phyloP scores from a whole-genome alignment of 495 filamentous ascomycete species.

The Tirmania nivea region DNA sequence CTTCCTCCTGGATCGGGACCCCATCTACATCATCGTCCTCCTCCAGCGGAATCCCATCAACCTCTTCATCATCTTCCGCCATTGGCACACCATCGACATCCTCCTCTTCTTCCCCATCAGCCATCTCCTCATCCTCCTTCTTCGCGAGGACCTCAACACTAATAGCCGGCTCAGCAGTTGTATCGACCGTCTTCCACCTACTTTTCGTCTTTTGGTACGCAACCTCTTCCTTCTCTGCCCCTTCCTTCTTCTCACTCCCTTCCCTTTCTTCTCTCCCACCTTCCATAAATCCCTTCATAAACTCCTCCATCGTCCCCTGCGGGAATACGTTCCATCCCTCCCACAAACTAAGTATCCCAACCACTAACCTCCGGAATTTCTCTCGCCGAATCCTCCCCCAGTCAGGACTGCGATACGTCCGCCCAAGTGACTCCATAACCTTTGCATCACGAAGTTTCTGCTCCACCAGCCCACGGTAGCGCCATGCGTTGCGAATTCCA shows the following conservation, averaged over 20 bases:
- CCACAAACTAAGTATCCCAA: slow-evolving; percentile 54
- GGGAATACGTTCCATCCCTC: slow-evolving; percentile 29
- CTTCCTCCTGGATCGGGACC: slow-evolving; percentile 26
- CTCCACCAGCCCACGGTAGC: slow-evolving; percentile 76
- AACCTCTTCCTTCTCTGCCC: slow-evolving; percentile 13
- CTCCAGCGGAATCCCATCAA: slow-evolving; percentile 11
- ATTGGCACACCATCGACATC: slow-evolving; percentile 34
- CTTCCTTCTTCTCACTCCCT: slow-evolving; percentile 9
- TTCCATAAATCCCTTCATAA: slow-evolving; percentile 17
- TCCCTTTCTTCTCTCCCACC: slow-evolving; percentile 16
- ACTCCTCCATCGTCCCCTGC: background rate
- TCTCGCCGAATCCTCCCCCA: slow-evolving; percentile 74
- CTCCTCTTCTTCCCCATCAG: slow-evolving; percentile 27
- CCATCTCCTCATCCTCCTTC: slow-evolving; percentile 24
- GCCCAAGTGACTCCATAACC: slow-evolving; percentile 64
- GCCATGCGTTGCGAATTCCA: slow-evolving; percentile 73
- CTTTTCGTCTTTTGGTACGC: slow-evolving; percentile 36
- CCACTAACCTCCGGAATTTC: slow-evolving; percentile 75
- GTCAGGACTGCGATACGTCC: slow-evolving; percentile 47
- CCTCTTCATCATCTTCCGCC: slow-evolving; percentile 26
- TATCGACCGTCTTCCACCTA: slow-evolving; percentile 53
- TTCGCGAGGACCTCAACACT: slow-evolving; percentile 17
- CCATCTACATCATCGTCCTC: slow-evolving; percentile 27
- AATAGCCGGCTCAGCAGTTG: slow-evolving; percentile 15
- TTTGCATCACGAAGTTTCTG: slow-evolving; percentile 40